Evolutionary conservation across 139 green algal genomes (phyloP).

Genomic region (Trebouxia sp.): DNA sequence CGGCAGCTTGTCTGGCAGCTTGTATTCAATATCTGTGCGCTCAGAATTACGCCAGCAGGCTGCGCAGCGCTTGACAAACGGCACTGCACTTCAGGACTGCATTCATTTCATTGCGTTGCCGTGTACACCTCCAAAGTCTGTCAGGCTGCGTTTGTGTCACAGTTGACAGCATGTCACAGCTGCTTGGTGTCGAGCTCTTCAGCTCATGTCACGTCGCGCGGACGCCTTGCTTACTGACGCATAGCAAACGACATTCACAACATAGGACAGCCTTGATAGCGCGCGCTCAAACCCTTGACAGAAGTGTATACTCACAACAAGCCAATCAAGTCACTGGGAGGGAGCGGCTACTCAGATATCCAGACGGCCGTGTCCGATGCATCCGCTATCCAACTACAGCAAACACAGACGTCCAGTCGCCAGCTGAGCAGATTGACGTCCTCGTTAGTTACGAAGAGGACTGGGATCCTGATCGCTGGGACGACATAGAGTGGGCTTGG

Average conservation of each 20-base stretch:
- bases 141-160: too few species aligned
- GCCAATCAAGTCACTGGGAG: background rate
- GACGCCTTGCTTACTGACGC: too few species aligned
- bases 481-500: slow-evolving; percentile 10
- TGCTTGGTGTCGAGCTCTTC: too few species aligned
- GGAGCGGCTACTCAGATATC: slow-evolving; percentile 43
- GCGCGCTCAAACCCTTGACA: background rate
- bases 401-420: slow-evolving; percentile 23
- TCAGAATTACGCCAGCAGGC: too few species aligned
- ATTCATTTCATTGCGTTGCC: too few species aligned
- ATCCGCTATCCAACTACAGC: slow-evolving; percentile 52
- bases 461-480: slow-evolving; percentile 12
- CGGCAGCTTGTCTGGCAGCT: too few species aligned
- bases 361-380: slow-evolving; percentile 52
- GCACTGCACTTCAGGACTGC: too few species aligned
- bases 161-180: too few species aligned
- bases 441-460: slow-evolving; percentile 32
- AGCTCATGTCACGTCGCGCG: too few species aligned
- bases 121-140: too few species aligned
- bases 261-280: background rate
- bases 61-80: too few species aligned
- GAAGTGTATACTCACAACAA: background rate
- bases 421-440: slow-evolving; percentile 21
- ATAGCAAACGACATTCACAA: background rate
- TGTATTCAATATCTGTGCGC: too few species aligned